Base-by-base conservation (phyloP, 768 basidiomycete genomes). In the Austroboletus festivus region DNA sequence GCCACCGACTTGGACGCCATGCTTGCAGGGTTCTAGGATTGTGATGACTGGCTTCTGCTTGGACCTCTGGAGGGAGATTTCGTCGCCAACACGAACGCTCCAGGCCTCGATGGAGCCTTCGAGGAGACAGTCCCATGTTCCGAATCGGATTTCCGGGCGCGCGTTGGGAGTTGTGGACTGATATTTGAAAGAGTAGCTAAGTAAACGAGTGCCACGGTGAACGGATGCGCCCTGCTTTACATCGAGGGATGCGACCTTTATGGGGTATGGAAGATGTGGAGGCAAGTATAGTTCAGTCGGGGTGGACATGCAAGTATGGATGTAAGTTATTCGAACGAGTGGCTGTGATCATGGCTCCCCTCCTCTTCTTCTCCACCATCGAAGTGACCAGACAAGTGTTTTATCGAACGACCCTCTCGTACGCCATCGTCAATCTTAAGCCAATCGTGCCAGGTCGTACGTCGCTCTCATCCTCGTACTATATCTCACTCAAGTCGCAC, bases 391-490 rank as follows among this genome's bases (percentile, higher is more conserved):
- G 76, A 35, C 89, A 91, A 62, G 80, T 74, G 0, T 91, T 94
- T 67, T 85, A 86, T 59, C 77, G 81, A 21, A 77, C 81, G 4
- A 56, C 80, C 1, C 74, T 87, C 12, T 81, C 87, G 0, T 88
- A 79, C 66, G 95, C 89, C 2, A 86, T 96, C 53, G 94, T 97
- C 39, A 98, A 98, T 64, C 80, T 96, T 52, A 96, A 93, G 59
- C 95, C 94, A 1, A 84, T 96, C 55, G 82, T 94, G 9, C 92
- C 93, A 34, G 93, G 93, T 41, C 93, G 95, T 98, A 68, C 71
- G 90, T 79, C 5, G 28, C 28, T 6, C 28, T 6, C 28, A 28
- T 12, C 28, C 28, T 5, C 28, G 28, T 12, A 12, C 28, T 28
- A 12, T n/a, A n/a, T n/a, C 28, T 28, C 28, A 28, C 12, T 12